Evolutionary conservation across 495 filamentous ascomycete species (phyloP).

Genomic region (Filosporella fistucella): DNA sequence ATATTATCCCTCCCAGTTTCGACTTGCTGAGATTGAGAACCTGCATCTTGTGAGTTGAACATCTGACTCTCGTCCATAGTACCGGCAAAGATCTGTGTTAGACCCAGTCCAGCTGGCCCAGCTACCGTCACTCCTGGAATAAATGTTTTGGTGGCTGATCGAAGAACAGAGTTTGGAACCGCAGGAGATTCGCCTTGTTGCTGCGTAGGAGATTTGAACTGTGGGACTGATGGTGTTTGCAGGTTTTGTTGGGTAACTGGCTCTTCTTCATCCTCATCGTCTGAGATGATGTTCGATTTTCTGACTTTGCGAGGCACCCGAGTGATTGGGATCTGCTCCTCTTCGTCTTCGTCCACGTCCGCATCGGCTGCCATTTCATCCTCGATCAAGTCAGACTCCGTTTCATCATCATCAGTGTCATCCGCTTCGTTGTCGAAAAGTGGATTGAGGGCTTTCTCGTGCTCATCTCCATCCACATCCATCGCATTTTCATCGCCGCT

Average conservation of each 20-base stretch:
- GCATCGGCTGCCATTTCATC: conserved; percentile 14
- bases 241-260: conserved; percentile 46
- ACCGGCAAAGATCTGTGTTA: conserved; percentile 90
- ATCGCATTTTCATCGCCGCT: conserved; percentile 38
- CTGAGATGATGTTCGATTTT: conserved; percentile 41
- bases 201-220: conserved; percentile 30
- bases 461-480: conserved; percentile 40
- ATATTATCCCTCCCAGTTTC: conserved; percentile 32
- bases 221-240: conserved; percentile 38
- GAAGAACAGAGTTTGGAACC: conserved; percentile 47
- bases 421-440: conserved; percentile 32
- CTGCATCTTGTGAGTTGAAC: neutral
- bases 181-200: conserved; percentile 34
- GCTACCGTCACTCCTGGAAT: conserved; percentile 54
- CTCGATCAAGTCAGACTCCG: conserved; percentile 26
- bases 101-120: conserved; percentile 59
- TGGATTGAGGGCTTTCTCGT: conserved; percentile 26
- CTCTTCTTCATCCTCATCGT: conserved; percentile 68
- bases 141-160: conserved; percentile 52
- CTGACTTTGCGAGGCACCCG: conserved; percentile 29
- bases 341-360: conserved; percentile 20
- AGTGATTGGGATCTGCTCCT: conserved; percentile 23
- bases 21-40: neutral
- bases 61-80: conserved; percentile 64
- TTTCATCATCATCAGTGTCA: conserved; percentile 37